Conservation (phyloP, 1,284 basidiomycete genomes). For the Singerocomus rubriflavus region DNA sequence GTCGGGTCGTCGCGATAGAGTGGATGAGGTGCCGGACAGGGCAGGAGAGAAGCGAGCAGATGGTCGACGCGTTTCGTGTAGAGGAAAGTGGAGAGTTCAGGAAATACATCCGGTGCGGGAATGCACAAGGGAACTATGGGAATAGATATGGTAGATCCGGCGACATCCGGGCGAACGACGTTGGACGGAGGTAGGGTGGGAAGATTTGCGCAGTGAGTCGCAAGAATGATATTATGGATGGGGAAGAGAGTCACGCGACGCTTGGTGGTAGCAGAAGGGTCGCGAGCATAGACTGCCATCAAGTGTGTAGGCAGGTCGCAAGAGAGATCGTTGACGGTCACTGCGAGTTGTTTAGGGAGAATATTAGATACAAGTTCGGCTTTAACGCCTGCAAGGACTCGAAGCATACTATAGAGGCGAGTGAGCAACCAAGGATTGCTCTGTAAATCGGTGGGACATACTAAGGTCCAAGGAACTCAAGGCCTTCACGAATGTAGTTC, state of each 20-base stretch:
- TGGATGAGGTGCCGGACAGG: slow-evolving; percentile 19
- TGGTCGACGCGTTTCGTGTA: slow-evolving; percentile 43
- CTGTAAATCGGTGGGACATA: slow-evolving; percentile 8
- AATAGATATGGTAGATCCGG: slow-evolving; percentile 32
- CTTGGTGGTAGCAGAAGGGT: slow-evolving; percentile 24
- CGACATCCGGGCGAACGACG: slow-evolving; percentile 19
- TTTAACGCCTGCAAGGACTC: slow-evolving; percentile 29
- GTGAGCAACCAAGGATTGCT: slow-evolving; percentile 10
- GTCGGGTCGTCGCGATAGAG: slow-evolving; percentile 20
- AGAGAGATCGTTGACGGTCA: slow-evolving; percentile 29
- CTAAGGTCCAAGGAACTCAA: slow-evolving; percentile 29
- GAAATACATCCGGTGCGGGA: slow-evolving; percentile 50
- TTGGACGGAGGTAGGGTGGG: slow-evolving; percentile 36
- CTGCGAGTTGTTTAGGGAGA: slow-evolving; percentile 28
- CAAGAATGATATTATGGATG: slow-evolving; percentile 54
- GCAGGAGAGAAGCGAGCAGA: slow-evolving; percentile 42
- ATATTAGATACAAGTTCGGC: slow-evolving; percentile 22
- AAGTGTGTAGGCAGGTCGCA: slow-evolving; percentile 52
- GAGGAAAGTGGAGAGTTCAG: slow-evolving; percentile 47
- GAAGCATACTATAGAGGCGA: slow-evolving; percentile 26
- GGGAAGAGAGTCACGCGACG: slow-evolving; percentile 50
- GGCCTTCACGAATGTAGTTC: slow-evolving; percentile 28
- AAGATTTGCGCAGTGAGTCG: slow-evolving; percentile 51
- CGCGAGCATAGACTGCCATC: slow-evolving; percentile 44
- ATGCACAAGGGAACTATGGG: slow-evolving; percentile 49